A percentile compares a stretch with the other conserved stretches of the same genome.
These are phyloP conservation scores for Diplodia intermedia DNA, from an alignment of 2,329 filamentous ascomycete genomes.

Conservation along the genomic window DNA sequence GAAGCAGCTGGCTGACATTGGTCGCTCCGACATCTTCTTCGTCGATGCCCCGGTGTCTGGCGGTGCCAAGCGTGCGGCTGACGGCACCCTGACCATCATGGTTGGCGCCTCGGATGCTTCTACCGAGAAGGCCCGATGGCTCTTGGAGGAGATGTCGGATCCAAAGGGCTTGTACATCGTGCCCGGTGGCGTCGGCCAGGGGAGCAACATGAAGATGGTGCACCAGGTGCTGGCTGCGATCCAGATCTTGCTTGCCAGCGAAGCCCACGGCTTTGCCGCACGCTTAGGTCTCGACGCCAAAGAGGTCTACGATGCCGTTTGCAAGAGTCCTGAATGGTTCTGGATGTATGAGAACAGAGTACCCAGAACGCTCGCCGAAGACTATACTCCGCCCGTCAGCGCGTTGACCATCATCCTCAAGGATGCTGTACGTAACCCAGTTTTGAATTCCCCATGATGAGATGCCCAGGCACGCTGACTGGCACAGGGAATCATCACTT, in stretches of 20 bases:
- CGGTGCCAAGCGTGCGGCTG: conserved; percentile 70
- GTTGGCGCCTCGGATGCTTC: conserved; percentile 66
- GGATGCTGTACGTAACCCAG: conserved; percentile 48
- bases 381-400: conserved; percentile 55
- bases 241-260: conserved; percentile 63
- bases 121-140: conserved; percentile 62
- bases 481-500: conserved; percentile 67
- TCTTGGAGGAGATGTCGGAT: conserved; percentile 70
- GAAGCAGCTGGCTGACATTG: conserved; percentile 60
- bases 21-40: conserved; percentile 68
- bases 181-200: conserved; percentile 59
- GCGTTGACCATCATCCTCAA: conserved; percentile 58
- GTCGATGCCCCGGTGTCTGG: conserved; percentile 78
- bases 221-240: conserved; percentile 66
- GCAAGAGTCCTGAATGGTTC: conserved; percentile 49
- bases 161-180: conserved; percentile 64
- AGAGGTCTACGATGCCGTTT: conserved; percentile 57
- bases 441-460: background rate
- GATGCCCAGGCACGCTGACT: background rate
- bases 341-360: conserved; percentile 67
- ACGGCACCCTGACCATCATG: conserved; percentile 79
- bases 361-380: conserved; percentile 60
- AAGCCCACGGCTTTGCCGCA: conserved; percentile 64
- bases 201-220: conserved; percentile 65
- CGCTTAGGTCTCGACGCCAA: conserved; percentile 61